Base-by-base conservation (phyloP, 1,139 yeast species). In the Candida dubliniensis region DNA sequence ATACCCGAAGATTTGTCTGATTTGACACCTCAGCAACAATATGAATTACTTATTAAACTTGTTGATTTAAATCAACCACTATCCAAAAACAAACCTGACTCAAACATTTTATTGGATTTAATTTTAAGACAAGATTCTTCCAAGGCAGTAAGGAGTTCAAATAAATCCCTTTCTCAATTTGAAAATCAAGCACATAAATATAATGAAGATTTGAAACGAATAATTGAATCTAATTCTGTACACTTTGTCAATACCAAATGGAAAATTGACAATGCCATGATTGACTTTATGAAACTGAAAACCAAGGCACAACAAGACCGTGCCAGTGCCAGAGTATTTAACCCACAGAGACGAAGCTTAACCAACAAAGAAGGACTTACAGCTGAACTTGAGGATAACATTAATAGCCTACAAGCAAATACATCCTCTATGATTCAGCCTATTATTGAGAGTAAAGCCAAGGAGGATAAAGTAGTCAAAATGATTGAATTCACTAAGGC, bases 201-300 rank as follows among this genome's bases (percentile, higher is more conserved):
- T 55, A 81, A 87, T n/a, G 72, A 74, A 10, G 84, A 85, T 41
- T 68, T 91, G 57, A 79, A 83, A 51, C 66, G 67, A 12, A 76
- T 87, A 30, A 86, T 91, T 7, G 87, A 87, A 54, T 74, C 79
- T 23, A 93, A 91, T 59, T 90, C 82, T 58, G 78, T 81, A 44
- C 76, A 79, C 53, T 89, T 90, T 53, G 86, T 91, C 40, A 79
- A 82, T 54, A 81, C 91, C 44, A 93, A 93, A 61, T 79, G 85
- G 41, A 57, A 71, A 3, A 71, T 74, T 31, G 79, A 74, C 52
- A 62, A 65, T 27, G 61, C 67, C 2, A 59, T 74, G 50, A 56
- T 54, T 11, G 61, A 60, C 9, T 73, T 74, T 55, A 63, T 64
- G 46, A 51, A 55, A 31, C 67, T 58, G 59, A 71, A 71, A 52